A percentile compares a stretch with the other conserved stretches of the same genome.
phyloP scores from a whole-genome alignment of 257 asterid genomes.

The Paraleonurus japonicus region DNA sequence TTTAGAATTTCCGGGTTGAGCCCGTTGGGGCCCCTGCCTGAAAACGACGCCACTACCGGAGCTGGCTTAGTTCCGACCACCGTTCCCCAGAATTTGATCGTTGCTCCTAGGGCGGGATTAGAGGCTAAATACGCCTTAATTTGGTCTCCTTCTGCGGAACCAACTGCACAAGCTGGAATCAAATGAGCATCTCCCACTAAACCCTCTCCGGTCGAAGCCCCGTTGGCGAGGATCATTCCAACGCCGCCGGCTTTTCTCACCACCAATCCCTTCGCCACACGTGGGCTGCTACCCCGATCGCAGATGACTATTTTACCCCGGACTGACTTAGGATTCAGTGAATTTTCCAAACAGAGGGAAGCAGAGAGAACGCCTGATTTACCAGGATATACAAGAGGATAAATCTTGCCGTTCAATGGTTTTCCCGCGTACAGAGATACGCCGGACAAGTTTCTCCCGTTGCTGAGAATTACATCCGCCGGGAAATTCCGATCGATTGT shows the following conservation, averaged over 20 bases:
- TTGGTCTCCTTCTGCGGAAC: constrained; percentile 56
- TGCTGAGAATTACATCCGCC: constrained; percentile 53
- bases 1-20: constrained; percentile 71
- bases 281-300: constrained; percentile 80
- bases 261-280: constrained; percentile 78
- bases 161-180: constrained; percentile 73
- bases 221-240: constrained; percentile 79
- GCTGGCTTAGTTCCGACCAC: constrained; percentile 73
- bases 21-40: constrained; percentile 78
- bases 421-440: constrained; percentile 71
- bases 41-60: constrained; percentile 86
- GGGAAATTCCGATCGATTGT: constrained; percentile 81
- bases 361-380: constrained; percentile 62
- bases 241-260: constrained; percentile 77
- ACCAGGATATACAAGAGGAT: constrained; percentile 64
- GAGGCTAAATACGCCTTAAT: constrained; percentile 57
- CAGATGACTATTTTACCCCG: constrained; percentile 73
- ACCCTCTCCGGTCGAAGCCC: constrained; percentile 71
- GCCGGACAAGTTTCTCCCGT: constrained; percentile 63
- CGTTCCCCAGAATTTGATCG: constrained; percentile 62
- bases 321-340: constrained; percentile 49
- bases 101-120: constrained; percentile 41
- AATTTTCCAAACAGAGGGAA: constrained; percentile 79
- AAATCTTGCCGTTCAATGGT: constrained; percentile 57
- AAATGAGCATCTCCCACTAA: constrained; percentile 82